Evolutionary conservation across 305 asterid genomes (phyloP), one percentile per base, ranked within the genome.

Genomic region (Rubia tinctorum): DNA sequence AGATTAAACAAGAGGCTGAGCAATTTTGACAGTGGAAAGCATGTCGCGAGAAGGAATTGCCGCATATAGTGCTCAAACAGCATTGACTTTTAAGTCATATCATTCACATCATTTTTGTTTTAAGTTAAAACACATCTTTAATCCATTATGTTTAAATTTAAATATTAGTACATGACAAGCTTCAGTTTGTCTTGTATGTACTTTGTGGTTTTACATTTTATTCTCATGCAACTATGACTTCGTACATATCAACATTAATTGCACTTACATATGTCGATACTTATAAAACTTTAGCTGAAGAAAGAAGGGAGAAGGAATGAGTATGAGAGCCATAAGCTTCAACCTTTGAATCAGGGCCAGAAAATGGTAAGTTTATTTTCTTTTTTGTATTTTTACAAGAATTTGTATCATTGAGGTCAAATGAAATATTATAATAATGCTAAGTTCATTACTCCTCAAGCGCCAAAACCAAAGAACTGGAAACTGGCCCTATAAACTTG

Each of bases 1-100:
- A 90, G 86, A 95, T 95, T 70, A 95, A 95, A 82, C 99, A 91
- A 82, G 98, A 95, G 88, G 89, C 98, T 56, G 99, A 95, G 80
- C 98, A 95, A 77, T 95, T 95, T 77, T 89, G 99, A 45, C 98
- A 87, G 59, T 95, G 99, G 99, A 95, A 93, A 83, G 97, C 97
- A 68, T 91, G 95, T 58, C 87, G 99, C 66, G 99, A 93, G 82
- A 95, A 95, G 84, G 99, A 95, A 82, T 77, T 95, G 73, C 80
- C 93, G 77, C 98, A 95, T 97, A 97, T 89, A 80, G 66, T 62
- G 74, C 78, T 45, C 42, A 67, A 75, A 62, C 69, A 71, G 61
- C 63, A 63, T 66, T 72, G 65, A 42, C 43, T 49, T 34, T 39
- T 20, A 14, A 49, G 20, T 30, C 27, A 55, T 73, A 66, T 56